Evolutionary conservation across 768 basidiomycete genomes (phyloP), one percentile per base, ranked within the genome.

Genomic region (Sporobolomyces phaffii): DNA sequence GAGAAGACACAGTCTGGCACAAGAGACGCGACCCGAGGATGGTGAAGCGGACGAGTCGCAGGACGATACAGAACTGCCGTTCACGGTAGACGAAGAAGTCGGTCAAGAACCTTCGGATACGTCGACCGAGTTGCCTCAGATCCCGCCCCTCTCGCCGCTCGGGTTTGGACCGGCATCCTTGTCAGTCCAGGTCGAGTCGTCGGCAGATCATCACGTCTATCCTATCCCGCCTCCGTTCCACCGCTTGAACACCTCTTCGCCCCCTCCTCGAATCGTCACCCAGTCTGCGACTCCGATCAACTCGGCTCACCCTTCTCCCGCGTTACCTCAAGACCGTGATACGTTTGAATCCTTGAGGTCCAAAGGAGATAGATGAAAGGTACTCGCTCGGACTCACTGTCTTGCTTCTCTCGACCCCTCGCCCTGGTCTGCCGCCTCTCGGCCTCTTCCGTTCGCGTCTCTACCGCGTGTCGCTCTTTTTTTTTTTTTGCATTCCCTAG

Each of bases 231-330:
- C 56, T 7, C 43, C 56, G 8, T 58, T 58, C 56, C 24, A 34
- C 8, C 43, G 56, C 26, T 18, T 58, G 22, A 58, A 58, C 31
- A 58, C 56, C 13, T 58, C 56, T 8, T 58, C 56, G 17, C 56
- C 56, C 2, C 56, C 56, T 20, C 56, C 56, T 14, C 24, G 29
- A 10, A 58, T 58, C 43, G 29, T 58, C 11, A 58, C 56, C 22
- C 43, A 44, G 24, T 33, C 56, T 2, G 56, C 56, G 5, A 58
- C 56, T 5, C 56, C 56, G 6, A 45, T 33, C 13, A 8, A 44
- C 31, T 58, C 56, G 41, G 43, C 56, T 20, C 31, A 33, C 9
- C 56, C 56, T 13, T 44, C 41, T 34, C 56, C 56, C 2, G 56
- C 56, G 28, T 8, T 58, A 4, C 54, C 40, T 6, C 56, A 45